A percentile compares a stretch with the other conserved stretches of the same genome.
These are phyloP conservation scores for Lindgomyces ingoldianus DNA, from an alignment of 495 filamentous ascomycete species.

Conservation along the genomic window DNA sequence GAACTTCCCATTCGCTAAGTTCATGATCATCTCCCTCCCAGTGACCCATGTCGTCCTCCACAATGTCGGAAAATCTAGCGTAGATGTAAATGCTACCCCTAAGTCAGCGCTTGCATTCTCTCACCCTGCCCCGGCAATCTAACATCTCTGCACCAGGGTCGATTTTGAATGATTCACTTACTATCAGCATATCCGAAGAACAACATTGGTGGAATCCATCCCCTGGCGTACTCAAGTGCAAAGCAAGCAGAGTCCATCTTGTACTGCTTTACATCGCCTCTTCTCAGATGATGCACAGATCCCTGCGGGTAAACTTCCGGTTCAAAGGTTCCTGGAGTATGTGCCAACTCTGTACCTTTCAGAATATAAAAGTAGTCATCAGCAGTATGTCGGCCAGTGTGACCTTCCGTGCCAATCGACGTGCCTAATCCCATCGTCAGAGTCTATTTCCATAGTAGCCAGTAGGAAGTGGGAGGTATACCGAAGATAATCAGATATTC, in stretches of 20 bases:
- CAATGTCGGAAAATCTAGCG: slow-evolving; percentile 71
- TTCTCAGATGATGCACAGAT: slow-evolving; percentile 71
- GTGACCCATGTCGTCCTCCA: slow-evolving; percentile 75
- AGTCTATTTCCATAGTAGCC: background rate
- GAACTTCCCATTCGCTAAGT: slow-evolving; percentile 71
- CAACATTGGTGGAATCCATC: slow-evolving; percentile 89
- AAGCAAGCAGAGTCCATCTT: slow-evolving; percentile 78
- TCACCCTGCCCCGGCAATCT: no score
- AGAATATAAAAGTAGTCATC: slow-evolving; percentile 95
- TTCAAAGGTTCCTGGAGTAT: slow-evolving; percentile 62
- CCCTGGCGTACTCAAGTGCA: slow-evolving; percentile 83
- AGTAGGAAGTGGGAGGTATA: slow-evolving; percentile 8
- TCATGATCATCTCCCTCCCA: slow-evolving; percentile 68
- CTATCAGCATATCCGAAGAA: slow-evolving; percentile 84
- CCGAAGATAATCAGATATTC: slow-evolving; percentile 39
- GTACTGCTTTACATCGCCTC: slow-evolving; percentile 83
- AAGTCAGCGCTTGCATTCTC: background rate
- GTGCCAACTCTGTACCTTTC: slow-evolving; percentile 69
- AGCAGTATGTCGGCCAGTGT: slow-evolving; percentile 81
- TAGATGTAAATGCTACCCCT: slow-evolving; percentile 23
- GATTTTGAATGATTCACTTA: slow-evolving; percentile 33
- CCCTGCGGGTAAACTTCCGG: slow-evolving; percentile 75
- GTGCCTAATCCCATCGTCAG: slow-evolving; percentile 79
- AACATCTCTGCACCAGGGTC: background rate
- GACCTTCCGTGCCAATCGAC: slow-evolving; percentile 83